Evolutionary conservation across 2,329 filamentous ascomycete species (phyloP).

Genomic region (Endoconidiophora polonica): DNA sequence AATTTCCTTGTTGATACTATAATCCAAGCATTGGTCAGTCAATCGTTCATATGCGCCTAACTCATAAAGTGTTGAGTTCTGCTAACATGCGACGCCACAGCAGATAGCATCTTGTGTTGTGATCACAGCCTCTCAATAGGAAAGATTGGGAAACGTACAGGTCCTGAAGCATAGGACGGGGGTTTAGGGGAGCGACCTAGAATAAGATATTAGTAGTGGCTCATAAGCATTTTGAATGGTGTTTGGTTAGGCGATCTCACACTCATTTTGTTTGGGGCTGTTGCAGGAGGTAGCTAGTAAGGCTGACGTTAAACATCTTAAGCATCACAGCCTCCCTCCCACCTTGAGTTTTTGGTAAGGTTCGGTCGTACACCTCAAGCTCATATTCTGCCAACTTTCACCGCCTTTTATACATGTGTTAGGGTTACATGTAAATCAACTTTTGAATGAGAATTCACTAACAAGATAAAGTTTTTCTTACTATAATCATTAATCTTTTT

Average conservation of each 20-base stretch:
- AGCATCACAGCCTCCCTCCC: conserved; percentile 8
- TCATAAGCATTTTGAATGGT: not conserved
- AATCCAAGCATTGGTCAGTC: not conserved
- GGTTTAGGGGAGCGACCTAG: conserved; percentile 78
- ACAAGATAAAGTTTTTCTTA: too few relatives aligned
- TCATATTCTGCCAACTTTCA: conserved; percentile 8
- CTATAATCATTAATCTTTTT: too few relatives aligned
- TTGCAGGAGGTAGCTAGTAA: conserved; percentile 3
- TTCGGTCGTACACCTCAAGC: not conserved
- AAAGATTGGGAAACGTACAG: conserved; percentile 41
- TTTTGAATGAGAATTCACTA: not conserved
- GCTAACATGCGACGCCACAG: not conserved
- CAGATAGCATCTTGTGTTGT: not conserved
- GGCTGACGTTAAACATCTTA: conserved; percentile 2
- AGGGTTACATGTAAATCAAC: conserved; percentile 2
- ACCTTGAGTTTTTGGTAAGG: conserved; percentile 4
- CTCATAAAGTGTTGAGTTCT: not conserved
- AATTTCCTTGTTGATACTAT: conserved; percentile 74
- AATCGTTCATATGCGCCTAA: not conserved
- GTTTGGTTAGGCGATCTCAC: not conserved
- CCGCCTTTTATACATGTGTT: conserved; percentile 2
- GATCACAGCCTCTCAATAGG: not conserved
- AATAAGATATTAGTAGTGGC: not conserved
- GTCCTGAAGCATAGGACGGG: conserved; percentile 86
- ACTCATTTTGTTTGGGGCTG: conserved; percentile 10